phyloP scores from a whole-genome alignment of 129 eudicot species.

The Flaveria linearis region DNA sequence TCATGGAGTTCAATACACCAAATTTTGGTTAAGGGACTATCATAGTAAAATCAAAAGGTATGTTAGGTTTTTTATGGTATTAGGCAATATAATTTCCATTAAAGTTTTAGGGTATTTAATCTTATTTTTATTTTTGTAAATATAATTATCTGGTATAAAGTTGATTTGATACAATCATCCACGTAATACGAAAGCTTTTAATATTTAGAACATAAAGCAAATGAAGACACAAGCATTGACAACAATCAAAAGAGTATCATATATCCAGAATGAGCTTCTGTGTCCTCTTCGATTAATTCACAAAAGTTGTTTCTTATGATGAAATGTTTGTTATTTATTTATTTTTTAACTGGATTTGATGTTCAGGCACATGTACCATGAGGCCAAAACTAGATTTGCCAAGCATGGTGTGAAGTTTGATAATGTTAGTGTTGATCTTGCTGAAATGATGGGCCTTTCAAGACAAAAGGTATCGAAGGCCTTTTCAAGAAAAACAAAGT shows the following conservation, averaged over 20 bases:
- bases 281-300: background rate
- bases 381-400: constrained; percentile 71
- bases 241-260: too few species aligned
- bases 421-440: constrained; percentile 72
- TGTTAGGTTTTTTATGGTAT: too few species aligned
- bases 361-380: constrained; percentile 89
- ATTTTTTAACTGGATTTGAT: background rate
- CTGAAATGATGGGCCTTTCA: constrained; percentile 84
- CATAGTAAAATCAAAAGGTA: too few species aligned
- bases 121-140: too few species aligned
- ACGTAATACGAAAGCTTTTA: too few species aligned
- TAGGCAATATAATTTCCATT: too few species aligned
- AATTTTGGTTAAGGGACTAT: too few species aligned
- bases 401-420: constrained; percentile 74
- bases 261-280: background rate
- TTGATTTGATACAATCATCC: too few species aligned
- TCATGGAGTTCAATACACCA: too few species aligned
- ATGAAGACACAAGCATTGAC: background rate
- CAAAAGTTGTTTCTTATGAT: background rate
- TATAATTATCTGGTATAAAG: too few species aligned
- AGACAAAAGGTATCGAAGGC: constrained; percentile 69
- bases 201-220: too few species aligned
- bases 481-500: constrained; percentile 91
- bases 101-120: too few species aligned
- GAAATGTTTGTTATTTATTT: background rate